Evolutionary conservation across 306 rosid species (phyloP).

Genomic region (Casuarina equisetifolia): DNA sequence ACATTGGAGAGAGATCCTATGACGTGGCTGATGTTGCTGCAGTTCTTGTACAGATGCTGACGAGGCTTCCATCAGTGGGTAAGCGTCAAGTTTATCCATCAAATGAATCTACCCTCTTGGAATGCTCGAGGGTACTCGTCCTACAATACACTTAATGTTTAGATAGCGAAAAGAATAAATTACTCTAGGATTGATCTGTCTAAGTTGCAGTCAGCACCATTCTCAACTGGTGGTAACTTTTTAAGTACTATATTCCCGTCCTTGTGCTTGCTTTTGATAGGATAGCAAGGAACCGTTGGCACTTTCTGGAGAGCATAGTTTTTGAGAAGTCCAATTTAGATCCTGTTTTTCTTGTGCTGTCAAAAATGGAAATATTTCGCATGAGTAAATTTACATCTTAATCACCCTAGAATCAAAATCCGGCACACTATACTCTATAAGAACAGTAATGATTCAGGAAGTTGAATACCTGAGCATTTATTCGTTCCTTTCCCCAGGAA

Average conservation of each 20-base stretch:
- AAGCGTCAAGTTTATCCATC: slow-evolving; percentile 17
- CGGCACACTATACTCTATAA: too few relatives aligned
- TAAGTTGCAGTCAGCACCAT: background rate
- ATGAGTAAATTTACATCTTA: background rate
- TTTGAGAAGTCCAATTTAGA: background rate
- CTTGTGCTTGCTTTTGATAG: background rate
- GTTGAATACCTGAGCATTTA: too few relatives aligned
- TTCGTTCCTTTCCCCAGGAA: too few relatives aligned
- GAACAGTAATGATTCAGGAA: too few relatives aligned
- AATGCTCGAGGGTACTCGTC: background rate
- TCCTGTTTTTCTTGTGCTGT: background rate
- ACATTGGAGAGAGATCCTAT: slow-evolving; percentile 92
- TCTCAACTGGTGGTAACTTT: background rate
- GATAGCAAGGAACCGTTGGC: background rate
- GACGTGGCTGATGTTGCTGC: slow-evolving; percentile 79
- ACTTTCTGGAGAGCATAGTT: background rate
- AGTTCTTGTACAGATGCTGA: slow-evolving; percentile 84
- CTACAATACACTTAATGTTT: background rate
- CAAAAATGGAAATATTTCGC: background rate
- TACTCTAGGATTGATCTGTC: background rate
- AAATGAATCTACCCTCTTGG: background rate
- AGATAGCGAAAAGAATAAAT: background rate
- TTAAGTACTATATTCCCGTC: background rate
- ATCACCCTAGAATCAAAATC: too few relatives aligned
- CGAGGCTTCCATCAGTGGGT: slow-evolving; percentile 79